Conservation (phyloP, 169 alveolate genomes). For the Cryptosporidium andersoni region DNA sequence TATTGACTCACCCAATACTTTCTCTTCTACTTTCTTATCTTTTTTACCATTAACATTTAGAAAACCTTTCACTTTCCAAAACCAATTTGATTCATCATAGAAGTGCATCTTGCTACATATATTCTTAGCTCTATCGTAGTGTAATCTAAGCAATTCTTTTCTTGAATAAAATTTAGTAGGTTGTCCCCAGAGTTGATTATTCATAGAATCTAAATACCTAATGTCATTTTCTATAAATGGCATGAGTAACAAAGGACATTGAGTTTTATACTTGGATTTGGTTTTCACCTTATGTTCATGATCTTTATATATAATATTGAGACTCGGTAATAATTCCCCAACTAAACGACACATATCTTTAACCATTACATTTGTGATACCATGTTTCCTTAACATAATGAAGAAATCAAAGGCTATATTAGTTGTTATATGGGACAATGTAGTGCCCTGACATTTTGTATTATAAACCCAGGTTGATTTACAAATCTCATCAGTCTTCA, state of each 20-base stretch:
- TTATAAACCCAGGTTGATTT: constrained; percentile 55
- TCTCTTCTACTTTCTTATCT: constrained; percentile 23
- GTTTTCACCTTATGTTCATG: neutral
- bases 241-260: constrained; percentile 28
- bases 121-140: constrained; percentile 16
- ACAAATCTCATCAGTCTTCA: constrained; percentile 27
- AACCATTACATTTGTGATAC: constrained; percentile 28
- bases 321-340: constrained; percentile 23
- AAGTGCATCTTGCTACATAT: neutral
- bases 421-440: neutral
- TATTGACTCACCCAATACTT: constrained; percentile 33
- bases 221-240: constrained; percentile 48
- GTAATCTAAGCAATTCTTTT: constrained; percentile 3
- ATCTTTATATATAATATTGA: neutral
- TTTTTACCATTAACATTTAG: constrained; percentile 7
- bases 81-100: no score
- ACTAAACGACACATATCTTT: constrained; percentile 21
- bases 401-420: constrained; percentile 53
- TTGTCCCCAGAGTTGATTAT: neutral
- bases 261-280: constrained; percentile 12
- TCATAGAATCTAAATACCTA: neutral
- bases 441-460: constrained; percentile 36
- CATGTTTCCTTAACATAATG: constrained; percentile 28
- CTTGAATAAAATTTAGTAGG: constrained; percentile 18
- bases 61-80: neutral